A percentile compares a stretch with the other conserved stretches of the same genome.
These are phyloP conservation scores for Rhododendron ferrugineum DNA, from an alignment of 148 eudicot species.

Conservation along the genomic window DNA sequence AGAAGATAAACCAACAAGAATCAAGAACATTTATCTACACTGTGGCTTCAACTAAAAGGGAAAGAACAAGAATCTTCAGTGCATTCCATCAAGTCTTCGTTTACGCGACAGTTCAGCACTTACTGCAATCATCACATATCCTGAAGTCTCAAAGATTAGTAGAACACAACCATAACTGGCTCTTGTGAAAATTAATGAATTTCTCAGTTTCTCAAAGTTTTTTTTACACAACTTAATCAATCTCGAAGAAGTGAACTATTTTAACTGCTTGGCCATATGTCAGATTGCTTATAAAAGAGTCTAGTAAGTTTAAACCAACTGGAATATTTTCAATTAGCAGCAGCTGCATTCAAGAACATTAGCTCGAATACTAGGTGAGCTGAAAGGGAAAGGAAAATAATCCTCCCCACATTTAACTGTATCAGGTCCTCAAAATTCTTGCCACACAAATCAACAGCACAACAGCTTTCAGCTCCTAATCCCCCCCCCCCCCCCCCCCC, in stretches of 20 bases:
- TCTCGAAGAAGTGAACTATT: neutral
- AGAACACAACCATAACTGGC: neutral
- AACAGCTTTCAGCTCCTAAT: neutral
- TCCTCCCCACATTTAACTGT: neutral
- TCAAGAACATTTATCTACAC: neutral
- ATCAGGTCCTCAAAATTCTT: neutral
- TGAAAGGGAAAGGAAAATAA: neutral
- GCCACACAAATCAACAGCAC: neutral
- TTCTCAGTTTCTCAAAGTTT: neutral
- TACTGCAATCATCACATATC: neutral
- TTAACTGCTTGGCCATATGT: neutral
- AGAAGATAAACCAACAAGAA: neutral
- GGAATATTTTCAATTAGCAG: neutral
- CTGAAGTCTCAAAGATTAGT: neutral
- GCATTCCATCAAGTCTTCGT: neutral
- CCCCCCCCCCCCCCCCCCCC: too few species aligned
- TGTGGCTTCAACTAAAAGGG: neutral
- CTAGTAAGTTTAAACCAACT: neutral
- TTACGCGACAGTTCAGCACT: neutral
- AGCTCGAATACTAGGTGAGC: neutral
- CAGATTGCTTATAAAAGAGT: neutral
- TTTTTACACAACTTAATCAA: neutral
- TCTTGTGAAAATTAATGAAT: neutral
- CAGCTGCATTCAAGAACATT: neutral
- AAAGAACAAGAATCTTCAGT: too few species aligned